phyloP scores from a whole-genome alignment of 1,139 yeast genomes.

The Magnusiomyces ingens region DNA sequence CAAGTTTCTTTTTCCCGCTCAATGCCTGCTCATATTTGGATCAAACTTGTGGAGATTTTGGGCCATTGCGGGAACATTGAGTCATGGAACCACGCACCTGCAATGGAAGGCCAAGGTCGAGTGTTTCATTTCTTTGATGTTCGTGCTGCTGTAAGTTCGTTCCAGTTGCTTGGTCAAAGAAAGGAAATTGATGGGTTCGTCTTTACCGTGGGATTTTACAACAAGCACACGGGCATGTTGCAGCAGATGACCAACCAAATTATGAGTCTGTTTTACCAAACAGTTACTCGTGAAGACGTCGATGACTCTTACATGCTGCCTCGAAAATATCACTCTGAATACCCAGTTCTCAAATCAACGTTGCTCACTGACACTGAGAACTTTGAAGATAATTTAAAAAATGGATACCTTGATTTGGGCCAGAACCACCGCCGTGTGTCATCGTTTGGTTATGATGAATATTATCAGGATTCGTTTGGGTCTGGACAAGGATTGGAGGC shows the following conservation, averaged over 20 bases:
- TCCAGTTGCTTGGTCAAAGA: neutral
- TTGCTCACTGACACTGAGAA: neutral
- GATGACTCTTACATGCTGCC: neutral
- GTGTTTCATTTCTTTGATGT: neutral
- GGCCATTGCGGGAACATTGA: neutral
- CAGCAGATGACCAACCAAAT: too few relatives aligned
- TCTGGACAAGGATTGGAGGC: conserved; percentile 4
- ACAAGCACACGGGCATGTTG: too few relatives aligned
- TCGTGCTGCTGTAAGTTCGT: neutral
- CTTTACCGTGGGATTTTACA: conserved; percentile 4
- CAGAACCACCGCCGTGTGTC: conserved; percentile 3
- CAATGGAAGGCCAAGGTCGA: neutral
- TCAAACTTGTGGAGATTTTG: too few relatives aligned
- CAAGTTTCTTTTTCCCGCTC: too few relatives aligned
- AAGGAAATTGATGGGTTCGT: conserved; percentile 12
- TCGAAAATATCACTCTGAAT: neutral
- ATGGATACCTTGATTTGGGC: conserved; percentile 19
- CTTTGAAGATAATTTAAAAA: conserved; percentile 18
- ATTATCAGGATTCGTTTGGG: conserved; percentile 3
- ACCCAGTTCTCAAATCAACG: neutral
- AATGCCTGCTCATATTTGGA: too few relatives aligned
- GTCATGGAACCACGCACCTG: neutral
- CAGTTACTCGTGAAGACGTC: neutral
- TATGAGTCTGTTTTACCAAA: neutral
- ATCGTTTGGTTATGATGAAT: conserved; percentile 4